Base-by-base conservation (phyloP, 1,139 yeast genomes). In the Entelexis sorbosivorans region DNA sequence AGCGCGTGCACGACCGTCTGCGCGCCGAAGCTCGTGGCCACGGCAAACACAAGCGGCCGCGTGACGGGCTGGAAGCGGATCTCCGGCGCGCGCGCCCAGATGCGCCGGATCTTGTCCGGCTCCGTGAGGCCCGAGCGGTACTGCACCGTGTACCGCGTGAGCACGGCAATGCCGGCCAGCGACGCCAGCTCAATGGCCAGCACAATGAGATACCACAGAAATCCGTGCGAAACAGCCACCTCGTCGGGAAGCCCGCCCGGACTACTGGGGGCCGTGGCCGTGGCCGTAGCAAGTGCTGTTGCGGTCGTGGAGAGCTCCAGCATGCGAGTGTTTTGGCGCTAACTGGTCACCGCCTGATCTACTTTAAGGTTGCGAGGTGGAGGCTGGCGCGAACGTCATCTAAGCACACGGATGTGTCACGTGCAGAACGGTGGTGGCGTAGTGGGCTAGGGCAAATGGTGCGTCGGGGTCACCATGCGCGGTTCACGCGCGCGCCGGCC, bases 41-140 rank as follows among this genome's bases (percentile, higher is more conserved):
- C 49, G 2, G 61, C 54, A 28, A 59, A 59, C 26, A 51, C 22
- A 35, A 59, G 51, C 42, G 61, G 58, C 14, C 52, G 48, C 47
- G 44, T 40, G 2, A 59, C 59, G 13, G 62, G 62, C 55, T 59
- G 62, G 52, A 47, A 59, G 16, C 62, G 51, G 50, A 59, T 59
- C 33, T 59, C 62, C 26, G 57, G 52, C 20, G 60, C 56, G 28
- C 62, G 62, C 34, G 58, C 55, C 62, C 62, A 59, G 32, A 59
- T 58, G 17, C 62, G 59, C 38, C 60, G 59, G 14, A 59, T 47
- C 51, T 59, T 59, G 36, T 59, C 62, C 2, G 61, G 61, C 49
- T 59, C 62, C 24, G 54, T 57, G 42, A 59, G 49, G 5, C 62
- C 62, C 19, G 61, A 58, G 28, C 62, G 60, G 44, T 53, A 46